Base-by-base conservation (phyloP, 176 grass and related monocot genomes). In the Bolboschoenus planiculmis region DNA sequence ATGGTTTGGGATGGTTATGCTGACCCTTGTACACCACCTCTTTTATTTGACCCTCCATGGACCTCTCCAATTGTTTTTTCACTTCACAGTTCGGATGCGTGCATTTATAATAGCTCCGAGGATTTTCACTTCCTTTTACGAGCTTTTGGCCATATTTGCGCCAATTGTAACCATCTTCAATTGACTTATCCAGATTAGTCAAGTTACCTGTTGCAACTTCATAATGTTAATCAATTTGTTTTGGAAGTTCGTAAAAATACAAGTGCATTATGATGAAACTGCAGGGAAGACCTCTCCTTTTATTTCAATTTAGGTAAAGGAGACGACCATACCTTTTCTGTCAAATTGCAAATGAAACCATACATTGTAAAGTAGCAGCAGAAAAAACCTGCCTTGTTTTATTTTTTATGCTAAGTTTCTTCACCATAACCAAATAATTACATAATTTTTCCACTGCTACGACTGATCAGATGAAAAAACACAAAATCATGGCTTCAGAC, bases 61-160 rank as follows among this genome's bases (percentile, higher is more conserved):
- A 91, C 42, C 97, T 91, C 71, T 99, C 97, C 56, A 99, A 68
- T 83, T 96, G 89, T 66, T 99, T 99, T 88, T 99, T 99, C 81
- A 96, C 91, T 88, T 91, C 90, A 87, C 97, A 99, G 85, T 89
- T 89, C 78, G 93, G 93, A 90, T 99, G 97, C 1, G 97, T 99
- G 88, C 97, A 99, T 87, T 99, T 99, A 89, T 99, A 99, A 85
- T 99, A 99, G 83, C 97, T 99, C 84, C 97, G 87, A 50, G 97
- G 97, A 78, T 93, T 93, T 84, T 99, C 97, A 87, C 92, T 90
- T 89, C 97, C 95, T 86, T 98, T 95, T 60, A 93, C 95, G 81
- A 93, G 87, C 83, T 99, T 99, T 81, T 99, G 94, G n/a, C 94
- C 94, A 84, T 97, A 97, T 88, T 97, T 97, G 37, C 94, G 91